Conservation (phyloP, 2,329 filamentous ascomycete species). For the Zalaria obscura region DNA sequence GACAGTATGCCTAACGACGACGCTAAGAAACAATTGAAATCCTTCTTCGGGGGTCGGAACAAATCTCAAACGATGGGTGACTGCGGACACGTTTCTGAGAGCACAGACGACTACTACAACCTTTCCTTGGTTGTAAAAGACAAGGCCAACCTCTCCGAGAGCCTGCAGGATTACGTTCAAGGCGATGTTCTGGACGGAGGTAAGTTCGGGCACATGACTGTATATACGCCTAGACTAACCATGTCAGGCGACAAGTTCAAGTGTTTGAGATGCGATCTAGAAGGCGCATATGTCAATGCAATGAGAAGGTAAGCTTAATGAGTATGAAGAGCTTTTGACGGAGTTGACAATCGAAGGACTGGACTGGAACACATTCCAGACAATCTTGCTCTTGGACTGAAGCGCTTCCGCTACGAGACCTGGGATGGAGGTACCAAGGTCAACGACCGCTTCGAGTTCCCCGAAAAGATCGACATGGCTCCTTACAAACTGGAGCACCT, state of each 20-base stretch:
- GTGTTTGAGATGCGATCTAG: constrained; percentile 70
- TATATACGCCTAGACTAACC: neutral
- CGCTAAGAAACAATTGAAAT: constrained; percentile 60
- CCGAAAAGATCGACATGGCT: constrained; percentile 67
- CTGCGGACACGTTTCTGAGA: constrained; percentile 84
- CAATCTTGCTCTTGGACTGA: constrained; percentile 90
- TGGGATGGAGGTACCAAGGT: constrained; percentile 75
- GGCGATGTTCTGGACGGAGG: constrained; percentile 92
- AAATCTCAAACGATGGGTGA: constrained; percentile 93
- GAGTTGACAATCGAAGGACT: constrained; percentile 36
- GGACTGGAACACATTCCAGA: constrained; percentile 88
- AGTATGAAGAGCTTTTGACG: neutral
- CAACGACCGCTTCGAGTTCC: constrained; percentile 89
- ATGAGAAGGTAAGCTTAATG: constrained; percentile 44
- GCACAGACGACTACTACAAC: constrained; percentile 79
- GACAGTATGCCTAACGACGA: constrained; percentile 54
- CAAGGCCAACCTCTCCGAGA: constrained; percentile 70
- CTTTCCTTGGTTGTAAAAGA: constrained; percentile 96
- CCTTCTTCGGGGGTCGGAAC: constrained; percentile 81
- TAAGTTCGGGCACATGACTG: constrained; percentile 21
- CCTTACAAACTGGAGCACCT: constrained; percentile 82
- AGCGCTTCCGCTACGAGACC: constrained; percentile 71
- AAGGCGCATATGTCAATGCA: constrained; percentile 58
- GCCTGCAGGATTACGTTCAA: constrained; percentile 86
- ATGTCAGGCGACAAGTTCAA: constrained; percentile 85